Conservation (phyloP, 1,284 basidiomycete species). For the Chiua sp. region DNA sequence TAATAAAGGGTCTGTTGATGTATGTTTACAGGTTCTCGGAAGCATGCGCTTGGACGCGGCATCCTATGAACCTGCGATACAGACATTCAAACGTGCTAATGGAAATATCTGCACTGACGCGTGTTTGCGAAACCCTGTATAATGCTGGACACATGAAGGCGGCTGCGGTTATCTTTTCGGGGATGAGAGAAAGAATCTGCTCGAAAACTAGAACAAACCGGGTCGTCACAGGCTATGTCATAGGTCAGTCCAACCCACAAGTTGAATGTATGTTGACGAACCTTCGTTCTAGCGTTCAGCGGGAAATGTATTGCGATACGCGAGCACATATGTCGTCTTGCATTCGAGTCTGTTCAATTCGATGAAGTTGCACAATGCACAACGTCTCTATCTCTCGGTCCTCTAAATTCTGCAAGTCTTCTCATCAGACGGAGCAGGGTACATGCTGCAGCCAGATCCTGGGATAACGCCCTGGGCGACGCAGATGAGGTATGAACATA, state of each 20-base stretch:
- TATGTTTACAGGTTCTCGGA: not conserved
- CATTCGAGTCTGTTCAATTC: not conserved
- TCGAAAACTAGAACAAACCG: not conserved
- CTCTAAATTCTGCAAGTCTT: not conserved
- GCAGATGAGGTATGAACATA: constrained; percentile 8
- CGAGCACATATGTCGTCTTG: not conserved
- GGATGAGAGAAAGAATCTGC: not conserved
- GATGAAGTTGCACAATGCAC: not conserved
- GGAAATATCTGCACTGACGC: not conserved
- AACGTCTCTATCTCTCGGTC: not conserved
- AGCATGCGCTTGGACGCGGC: not conserved
- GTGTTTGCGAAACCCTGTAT: not conserved
- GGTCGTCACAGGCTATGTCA: not conserved
- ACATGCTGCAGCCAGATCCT: not conserved
- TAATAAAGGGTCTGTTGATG: not conserved
- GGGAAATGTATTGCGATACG: not conserved
- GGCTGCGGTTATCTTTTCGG: not conserved
- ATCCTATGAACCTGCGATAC: not conserved
- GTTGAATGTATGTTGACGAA: not conserved
- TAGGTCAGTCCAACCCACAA: not conserved
- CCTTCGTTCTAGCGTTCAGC: not conserved
- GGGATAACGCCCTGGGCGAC: constrained; percentile 6
- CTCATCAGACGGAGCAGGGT: not conserved
- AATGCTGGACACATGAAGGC: not conserved
- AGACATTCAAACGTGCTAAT: not conserved